These are phyloP conservation scores for Megacollybia marginata DNA, from an alignment of 768 basidiomycete species.

Conservation along the genomic window DNA sequence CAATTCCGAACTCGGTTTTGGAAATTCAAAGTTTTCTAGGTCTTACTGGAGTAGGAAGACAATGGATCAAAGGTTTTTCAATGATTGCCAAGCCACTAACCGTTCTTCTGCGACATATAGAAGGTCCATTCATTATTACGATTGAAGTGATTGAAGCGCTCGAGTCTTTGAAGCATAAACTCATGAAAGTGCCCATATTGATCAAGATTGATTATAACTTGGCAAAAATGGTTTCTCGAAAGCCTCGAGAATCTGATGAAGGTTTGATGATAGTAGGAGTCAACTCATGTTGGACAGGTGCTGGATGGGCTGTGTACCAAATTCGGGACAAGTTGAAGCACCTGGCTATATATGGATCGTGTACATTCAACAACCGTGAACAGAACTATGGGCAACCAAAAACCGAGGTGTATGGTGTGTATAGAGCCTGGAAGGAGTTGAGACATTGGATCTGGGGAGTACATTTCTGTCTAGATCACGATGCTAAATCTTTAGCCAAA, in stretches of 20 bases:
- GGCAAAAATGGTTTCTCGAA: background rate
- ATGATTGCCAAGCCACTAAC: slow-evolving; percentile 19
- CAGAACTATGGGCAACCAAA: slow-evolving; percentile 26
- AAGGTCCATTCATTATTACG: slow-evolving; percentile 19
- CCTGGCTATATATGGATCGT: slow-evolving; percentile 23
- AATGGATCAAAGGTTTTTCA: slow-evolving; percentile 6
- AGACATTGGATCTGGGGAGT: slow-evolving; percentile 21
- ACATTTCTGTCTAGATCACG: too few relatives aligned
- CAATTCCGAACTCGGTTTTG: slow-evolving; percentile 1
- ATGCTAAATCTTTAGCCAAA: slow-evolving; percentile 22
- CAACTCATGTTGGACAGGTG: slow-evolving; percentile 22
- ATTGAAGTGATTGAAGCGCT: slow-evolving; percentile 15
- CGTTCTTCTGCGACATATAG: slow-evolving; percentile 1
- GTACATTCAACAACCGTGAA: slow-evolving; percentile 25
- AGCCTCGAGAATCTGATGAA: slow-evolving; percentile 9
- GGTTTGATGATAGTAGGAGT: slow-evolving; percentile 24
- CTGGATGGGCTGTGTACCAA: slow-evolving; percentile 30
- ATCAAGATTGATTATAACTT: slow-evolving; percentile 23
- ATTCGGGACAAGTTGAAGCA: slow-evolving; percentile 10
- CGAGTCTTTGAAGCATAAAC: slow-evolving; percentile 14
- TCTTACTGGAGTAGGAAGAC: slow-evolving; percentile 6
- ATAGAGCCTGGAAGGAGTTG: slow-evolving; percentile 20
- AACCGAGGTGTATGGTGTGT: slow-evolving; percentile 32
- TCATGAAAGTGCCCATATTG: slow-evolving; percentile 19
- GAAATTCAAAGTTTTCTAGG: slow-evolving; percentile 10